phyloP scores from a whole-genome alignment of 768 basidiomycete species.

The Boletus fagicola region DNA sequence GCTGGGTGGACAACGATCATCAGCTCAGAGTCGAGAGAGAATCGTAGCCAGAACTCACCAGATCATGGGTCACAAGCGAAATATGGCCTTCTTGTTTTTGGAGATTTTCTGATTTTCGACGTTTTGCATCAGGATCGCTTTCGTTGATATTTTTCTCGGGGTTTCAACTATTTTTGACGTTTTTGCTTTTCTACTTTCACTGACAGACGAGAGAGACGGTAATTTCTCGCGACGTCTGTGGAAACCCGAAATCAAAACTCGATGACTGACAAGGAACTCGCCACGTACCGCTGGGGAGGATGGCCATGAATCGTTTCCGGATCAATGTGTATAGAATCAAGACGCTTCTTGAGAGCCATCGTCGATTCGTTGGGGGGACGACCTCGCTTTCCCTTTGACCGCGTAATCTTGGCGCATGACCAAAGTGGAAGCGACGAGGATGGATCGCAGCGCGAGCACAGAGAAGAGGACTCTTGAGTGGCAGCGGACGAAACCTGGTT shows the following conservation, averaged over 20 bases:
- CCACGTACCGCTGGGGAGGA: not conserved
- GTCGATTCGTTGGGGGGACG: not conserved
- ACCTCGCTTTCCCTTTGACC: constrained; percentile 9
- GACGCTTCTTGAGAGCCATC: constrained; percentile 7
- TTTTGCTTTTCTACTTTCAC: not conserved
- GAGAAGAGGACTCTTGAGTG: not conserved
- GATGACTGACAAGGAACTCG: not conserved
- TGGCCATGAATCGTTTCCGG: constrained; percentile 7
- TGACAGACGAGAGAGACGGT: not conserved
- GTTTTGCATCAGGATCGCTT: not conserved
- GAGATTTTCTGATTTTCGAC: not conserved
- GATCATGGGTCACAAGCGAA: not conserved
- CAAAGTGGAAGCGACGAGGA: constrained; percentile 8
- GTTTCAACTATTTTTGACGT: not conserved
- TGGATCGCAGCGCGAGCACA: constrained; percentile 7
- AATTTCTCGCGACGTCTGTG: not conserved
- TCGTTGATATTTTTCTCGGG: not conserved
- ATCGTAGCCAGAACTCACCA: not conserved
- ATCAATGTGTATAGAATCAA: constrained; percentile 6
- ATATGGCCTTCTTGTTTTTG: not conserved
- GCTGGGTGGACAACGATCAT: not conserved
- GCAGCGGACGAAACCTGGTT: not conserved
- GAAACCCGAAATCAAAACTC: not conserved
- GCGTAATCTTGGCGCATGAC: constrained; percentile 18
- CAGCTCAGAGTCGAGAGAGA: not conserved